Evolutionary conservation across 495 filamentous ascomycete species (phyloP).

Genomic region (Podospora pseudocomata): DNA sequence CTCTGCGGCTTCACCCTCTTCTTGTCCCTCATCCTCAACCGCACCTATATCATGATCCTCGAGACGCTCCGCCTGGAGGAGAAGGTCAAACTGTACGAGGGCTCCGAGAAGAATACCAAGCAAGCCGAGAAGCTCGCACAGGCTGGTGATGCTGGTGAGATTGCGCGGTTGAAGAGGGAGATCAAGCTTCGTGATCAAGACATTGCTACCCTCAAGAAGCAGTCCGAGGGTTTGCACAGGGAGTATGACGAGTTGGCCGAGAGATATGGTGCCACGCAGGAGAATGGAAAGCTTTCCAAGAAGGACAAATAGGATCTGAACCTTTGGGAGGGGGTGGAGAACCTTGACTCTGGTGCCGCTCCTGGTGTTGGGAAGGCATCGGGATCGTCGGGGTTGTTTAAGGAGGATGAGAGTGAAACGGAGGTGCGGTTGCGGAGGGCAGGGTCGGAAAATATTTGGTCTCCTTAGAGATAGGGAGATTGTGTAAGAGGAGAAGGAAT

Average conservation of each 20-base stretch:
- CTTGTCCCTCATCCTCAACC: constrained; percentile 97
- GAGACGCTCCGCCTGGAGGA: constrained; percentile 91
- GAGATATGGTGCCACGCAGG: constrained; percentile 58
- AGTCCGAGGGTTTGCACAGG: constrained; percentile 66
- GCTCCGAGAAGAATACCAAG: constrained; percentile 71
- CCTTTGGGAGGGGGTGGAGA: constrained; percentile 15
- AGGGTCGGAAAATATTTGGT: neutral
- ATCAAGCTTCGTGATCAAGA: constrained; percentile 68
- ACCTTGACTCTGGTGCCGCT: neutral
- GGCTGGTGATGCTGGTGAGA: constrained; percentile 58
- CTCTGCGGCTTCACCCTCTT: constrained; percentile 99
- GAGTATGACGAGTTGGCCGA: constrained; percentile 86
- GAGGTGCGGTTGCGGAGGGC: neutral
- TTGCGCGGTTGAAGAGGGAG: constrained; percentile 62
- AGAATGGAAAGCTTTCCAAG: constrained; percentile 53
- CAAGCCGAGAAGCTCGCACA: constrained; percentile 72
- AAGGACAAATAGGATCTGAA: constrained; percentile 58
- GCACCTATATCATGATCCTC: constrained; percentile 96
- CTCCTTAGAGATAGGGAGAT: neutral
- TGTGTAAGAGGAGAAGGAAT: neutral
- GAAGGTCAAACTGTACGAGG: constrained; percentile 81
- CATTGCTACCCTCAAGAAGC: constrained; percentile 79
- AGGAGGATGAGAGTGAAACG: neutral
- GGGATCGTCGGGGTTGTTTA: neutral
- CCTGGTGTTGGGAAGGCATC: neutral